Evolutionary conservation across 2,329 filamentous ascomycete species (phyloP), one percentile per base, ranked within the genome.

Genomic region (Cordyceps cicadae): DNA sequence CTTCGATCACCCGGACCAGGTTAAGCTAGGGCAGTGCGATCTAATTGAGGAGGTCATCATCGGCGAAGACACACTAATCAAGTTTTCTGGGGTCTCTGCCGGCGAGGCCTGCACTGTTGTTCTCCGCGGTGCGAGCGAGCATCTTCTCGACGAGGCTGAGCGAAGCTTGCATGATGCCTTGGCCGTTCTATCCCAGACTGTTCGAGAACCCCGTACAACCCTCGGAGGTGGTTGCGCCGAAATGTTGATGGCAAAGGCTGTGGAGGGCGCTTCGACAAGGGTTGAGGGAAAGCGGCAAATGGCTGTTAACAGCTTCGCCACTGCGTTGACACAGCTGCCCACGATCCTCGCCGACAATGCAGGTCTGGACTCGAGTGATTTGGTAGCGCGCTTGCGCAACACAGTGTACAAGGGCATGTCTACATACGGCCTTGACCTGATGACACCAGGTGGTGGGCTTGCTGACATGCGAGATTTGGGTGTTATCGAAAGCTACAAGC

Each of bases 201-300:
- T 99, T 68, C 90, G 89, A 74, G 92, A 97, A 76, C 94, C 94
- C 57, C 87, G 90, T 72, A 95, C 92, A 48, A 97, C 94, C 0
- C 86, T 99, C 3, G 94, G 94, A 58, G 94, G 94, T 71, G 94
- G 94, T 32, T 97, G 92, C 71, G 92, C 93, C 5, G 94, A 99
- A 83, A 97, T 97, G 93, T 79, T 96, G 67, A 99, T 99, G 94
- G 90, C 93, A 65, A 96, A 97, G 81, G 94, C 94, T 8, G 94
- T 99, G 24, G 93, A 97, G 72, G 89, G 89, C 63, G 91, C 91
- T 5, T 92, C 92, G 24, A 92, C 95, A 64, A 93, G 96, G 69
- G 89, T 96, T 8, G 92, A 94, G 67, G 94, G 94, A 73, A 99
- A 99, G 86, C 93, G 94, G 76, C 92, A 96, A 68, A 82, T 97